These are phyloP conservation scores for Nyssa sinensis DNA, from an alignment of 148 eudicot genomes.

Conservation along the genomic window DNA sequence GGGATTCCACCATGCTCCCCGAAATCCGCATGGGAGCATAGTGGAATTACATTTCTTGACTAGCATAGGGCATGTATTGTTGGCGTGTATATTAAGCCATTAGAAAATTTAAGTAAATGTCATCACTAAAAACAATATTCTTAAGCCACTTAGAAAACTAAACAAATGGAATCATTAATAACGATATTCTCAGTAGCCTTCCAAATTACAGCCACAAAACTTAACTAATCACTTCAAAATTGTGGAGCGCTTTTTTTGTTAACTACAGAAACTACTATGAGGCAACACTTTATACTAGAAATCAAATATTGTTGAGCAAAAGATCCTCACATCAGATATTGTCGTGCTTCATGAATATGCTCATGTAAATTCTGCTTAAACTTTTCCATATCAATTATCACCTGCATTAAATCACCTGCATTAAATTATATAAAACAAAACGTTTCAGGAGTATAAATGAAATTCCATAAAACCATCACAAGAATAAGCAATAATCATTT, in stretches of 20 bases:
- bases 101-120: no score
- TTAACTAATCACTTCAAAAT: neutral
- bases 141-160: no score
- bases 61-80: no score
- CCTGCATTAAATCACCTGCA: conserved; percentile 96
- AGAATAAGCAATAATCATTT: neutral
- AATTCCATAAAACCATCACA: neutral
- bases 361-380: conserved; percentile 70
- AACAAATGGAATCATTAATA: conserved; percentile 4
- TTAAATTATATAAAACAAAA: neutral
- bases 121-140: no score
- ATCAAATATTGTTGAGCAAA: conserved; percentile 10
- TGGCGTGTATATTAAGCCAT: no score
- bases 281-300: neutral
- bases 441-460: neutral
- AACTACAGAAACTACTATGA: no score
- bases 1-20: no score
- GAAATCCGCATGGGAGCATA: no score
- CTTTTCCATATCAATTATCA: conserved; percentile 90
- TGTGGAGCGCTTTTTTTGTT: neutral
- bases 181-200: neutral
- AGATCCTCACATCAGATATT: conserved; percentile 57
- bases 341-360: conserved; percentile 55
- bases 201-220: neutral
- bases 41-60: no score